Conservation (phyloP, 1,139 yeast genomes). For the Saccharomyces hybrid region DNA sequence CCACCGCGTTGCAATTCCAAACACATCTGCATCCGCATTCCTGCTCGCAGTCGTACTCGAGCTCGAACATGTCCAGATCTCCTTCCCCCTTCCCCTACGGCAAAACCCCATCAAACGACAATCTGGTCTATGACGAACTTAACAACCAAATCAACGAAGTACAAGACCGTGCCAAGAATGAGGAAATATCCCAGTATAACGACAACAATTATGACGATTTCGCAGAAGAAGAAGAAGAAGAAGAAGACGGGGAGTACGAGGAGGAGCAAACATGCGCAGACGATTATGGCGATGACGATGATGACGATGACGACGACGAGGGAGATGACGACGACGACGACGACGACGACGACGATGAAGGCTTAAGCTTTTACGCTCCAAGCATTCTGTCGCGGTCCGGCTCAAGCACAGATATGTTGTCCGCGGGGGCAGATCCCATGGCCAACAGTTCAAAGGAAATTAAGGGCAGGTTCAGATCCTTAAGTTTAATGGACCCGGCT, state of each 20-base stretch:
- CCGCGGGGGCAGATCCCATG: constrained; percentile 2
- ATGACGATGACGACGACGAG: constrained; percentile 20
- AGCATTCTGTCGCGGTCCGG: constrained; percentile 26
- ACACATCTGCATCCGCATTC: not conserved
- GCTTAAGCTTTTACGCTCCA: constrained; percentile 30
- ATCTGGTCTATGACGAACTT: not conserved
- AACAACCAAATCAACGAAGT: not conserved
- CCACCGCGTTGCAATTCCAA: not conserved
- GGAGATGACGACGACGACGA: constrained; percentile 20
- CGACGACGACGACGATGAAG: constrained; percentile 25
- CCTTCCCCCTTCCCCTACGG: not conserved
- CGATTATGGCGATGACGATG: constrained; percentile 15
- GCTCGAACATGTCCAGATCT: not conserved
- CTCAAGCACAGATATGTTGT: constrained; percentile 15
- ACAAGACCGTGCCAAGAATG: not conserved
- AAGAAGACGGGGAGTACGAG: not conserved
- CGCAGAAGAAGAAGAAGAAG: constrained; percentile 5
- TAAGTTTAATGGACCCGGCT: constrained; percentile 31
- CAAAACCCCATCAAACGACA: not conserved
- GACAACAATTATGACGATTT: constrained; percentile 2
- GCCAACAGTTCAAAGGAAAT: constrained; percentile 4
- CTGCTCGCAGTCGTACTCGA: not conserved
- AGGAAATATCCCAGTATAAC: constrained; percentile 1
- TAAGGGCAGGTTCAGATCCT: constrained; percentile 28
- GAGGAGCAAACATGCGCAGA: constrained; percentile 8